Evolutionary conservation across 371 early-diverging fungal species (phyloP), one percentile per base, ranked within the genome.

Genomic region (Mortierella sp.): DNA sequence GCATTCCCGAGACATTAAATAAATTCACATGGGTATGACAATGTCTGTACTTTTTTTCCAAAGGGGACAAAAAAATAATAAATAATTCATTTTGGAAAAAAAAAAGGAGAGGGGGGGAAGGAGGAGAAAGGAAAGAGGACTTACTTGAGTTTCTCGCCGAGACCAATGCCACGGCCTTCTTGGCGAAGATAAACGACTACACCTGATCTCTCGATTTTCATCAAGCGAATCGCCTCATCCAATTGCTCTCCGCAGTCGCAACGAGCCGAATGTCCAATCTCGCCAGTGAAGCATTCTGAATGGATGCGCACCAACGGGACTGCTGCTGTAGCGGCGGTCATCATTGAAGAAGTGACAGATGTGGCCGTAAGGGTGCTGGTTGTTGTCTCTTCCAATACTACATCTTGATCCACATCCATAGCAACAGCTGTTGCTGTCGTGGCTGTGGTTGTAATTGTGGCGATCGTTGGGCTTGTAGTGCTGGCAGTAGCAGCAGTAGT

Each of bases 161-260:
- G 83, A 0, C 99, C 99, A 72, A 98, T 98, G 26, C 96, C 96
- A 54, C 99, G 89, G 56, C 99, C 99, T 82, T 98, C 99, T 83
- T 98, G 99, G 56, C 94, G 89, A 77, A 98, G 84, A 82, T 98
- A 98, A 0, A 98, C 90, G 70, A 98, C 90, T 15, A 98, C 94
- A 29, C 97, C 98, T 9, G 92, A 82, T 3, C 95, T 94, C 62
- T 92, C 94, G 43, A 83, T 78, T 61, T 91, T 89, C 88, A 98
- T 97, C 73, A 91, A 83, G 35, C 92, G 88, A 96, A 98, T 96
- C 0, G 99, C 96, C 71, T 93, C 93, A 59, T 96, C 93, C 62
- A 98, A 85, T 78, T 98, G 98, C 68, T 97, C 94, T 32, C 95
- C 97, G 85, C 99, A 98, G 85, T 98, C 99, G 84, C 99, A 98